Conservation (phyloP, 306 rosid genomes). For the Citrullus colocynthis region DNA sequence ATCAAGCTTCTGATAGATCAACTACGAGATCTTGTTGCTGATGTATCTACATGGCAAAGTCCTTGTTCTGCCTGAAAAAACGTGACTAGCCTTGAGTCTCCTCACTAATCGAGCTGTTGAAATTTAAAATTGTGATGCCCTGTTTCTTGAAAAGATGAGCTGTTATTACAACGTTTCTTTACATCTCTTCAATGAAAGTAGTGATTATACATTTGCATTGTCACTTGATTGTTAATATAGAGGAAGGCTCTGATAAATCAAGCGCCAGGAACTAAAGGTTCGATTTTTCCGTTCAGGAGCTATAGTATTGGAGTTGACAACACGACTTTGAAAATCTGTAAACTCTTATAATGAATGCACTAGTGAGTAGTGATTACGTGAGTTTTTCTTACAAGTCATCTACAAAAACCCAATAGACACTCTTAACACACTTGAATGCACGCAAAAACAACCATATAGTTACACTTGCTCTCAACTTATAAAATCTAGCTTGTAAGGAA, state of each 20-base stretch:
- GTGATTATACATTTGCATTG: background rate
- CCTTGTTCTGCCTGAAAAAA: constrained; percentile 35
- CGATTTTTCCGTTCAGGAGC: background rate
- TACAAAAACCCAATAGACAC: background rate
- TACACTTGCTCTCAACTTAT: background rate
- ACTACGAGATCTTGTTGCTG: constrained; percentile 59
- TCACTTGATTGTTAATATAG: background rate
- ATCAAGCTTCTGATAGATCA: constrained; percentile 78
- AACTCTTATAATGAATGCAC: background rate
- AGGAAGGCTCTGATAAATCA: background rate
- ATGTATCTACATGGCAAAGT: constrained; percentile 95
- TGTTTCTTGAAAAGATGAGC: background rate
- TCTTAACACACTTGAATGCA: background rate
- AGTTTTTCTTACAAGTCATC: background rate
- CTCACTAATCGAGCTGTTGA: background rate
- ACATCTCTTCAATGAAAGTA: background rate
- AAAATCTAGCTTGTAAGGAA: background rate
- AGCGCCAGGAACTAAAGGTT: background rate
- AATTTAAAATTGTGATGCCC: background rate
- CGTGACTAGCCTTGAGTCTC: background rate
- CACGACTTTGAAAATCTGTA: background rate
- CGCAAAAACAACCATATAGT: background rate
- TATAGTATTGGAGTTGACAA: background rate
- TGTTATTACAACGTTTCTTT: background rate
- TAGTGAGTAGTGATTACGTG: background rate